Evolutionary conservation across 352 stramenopile species (phyloP).

Genomic region (Phytophthora colocasiae): DNA sequence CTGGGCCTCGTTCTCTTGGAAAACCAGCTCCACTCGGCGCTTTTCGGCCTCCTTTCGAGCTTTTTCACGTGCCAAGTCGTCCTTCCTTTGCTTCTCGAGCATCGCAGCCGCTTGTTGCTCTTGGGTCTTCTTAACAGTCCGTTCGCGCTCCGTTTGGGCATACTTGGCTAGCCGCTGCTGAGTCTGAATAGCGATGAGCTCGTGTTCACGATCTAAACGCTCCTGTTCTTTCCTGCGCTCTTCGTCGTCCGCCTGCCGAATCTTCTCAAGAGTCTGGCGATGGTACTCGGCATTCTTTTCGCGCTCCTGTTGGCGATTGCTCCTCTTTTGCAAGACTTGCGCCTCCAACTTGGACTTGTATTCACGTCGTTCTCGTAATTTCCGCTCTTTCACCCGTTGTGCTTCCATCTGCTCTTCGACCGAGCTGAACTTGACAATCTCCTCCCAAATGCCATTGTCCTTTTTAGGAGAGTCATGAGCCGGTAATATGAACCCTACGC

Average conservation of each 20-base stretch:
- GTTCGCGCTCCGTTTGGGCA: conserved; percentile 60
- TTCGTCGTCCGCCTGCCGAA: conserved; percentile 57
- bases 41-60: conserved; percentile 68
- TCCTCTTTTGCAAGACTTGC: conserved; percentile 62
- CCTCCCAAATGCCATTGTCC: conserved; percentile 82
- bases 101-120: conserved; percentile 53
- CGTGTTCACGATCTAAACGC: conserved; percentile 57
- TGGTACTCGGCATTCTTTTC: conserved; percentile 59
- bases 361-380: conserved; percentile 41
- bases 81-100: conserved; percentile 59
- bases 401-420: conserved; percentile 74
- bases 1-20: conserved; percentile 69
- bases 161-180: conserved; percentile 71
- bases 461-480: conserved; percentile 75
- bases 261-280: conserved; percentile 52
- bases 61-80: conserved; percentile 58
- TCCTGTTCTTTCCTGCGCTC: conserved; percentile 67
- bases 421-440: conserved; percentile 83
- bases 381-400: conserved; percentile 42
- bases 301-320: conserved; percentile 43
- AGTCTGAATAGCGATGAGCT: conserved; percentile 75
- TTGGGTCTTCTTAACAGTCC: conserved; percentile 56
- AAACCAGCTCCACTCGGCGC: conserved; percentile 60
- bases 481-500: conserved; percentile 67
- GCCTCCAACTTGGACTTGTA: conserved; percentile 56